Evolutionary conservation across 257 asterid species (phyloP), one percentile per base, ranked within the genome.

Genomic region (Fraxinus cuspidata): DNA sequence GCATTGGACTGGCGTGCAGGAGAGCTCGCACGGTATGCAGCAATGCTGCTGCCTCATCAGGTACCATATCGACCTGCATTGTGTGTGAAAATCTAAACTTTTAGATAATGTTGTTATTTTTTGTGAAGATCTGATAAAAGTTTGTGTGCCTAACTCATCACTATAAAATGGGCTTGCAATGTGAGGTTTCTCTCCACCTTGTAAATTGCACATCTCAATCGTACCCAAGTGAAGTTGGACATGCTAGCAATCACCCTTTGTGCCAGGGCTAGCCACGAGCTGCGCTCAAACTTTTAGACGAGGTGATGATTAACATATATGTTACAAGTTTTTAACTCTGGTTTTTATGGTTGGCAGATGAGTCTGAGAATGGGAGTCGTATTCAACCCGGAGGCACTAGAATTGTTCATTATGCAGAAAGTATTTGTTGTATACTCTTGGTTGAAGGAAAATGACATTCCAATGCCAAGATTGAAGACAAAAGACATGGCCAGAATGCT

Each of bases 21-120:
- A 65, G 97, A 94, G 81, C 97, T 94, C 86, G 97, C 96, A 58
- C 97, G 97, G 38, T 92, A 90, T 70, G 91, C 98, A 65, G 96
- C 96, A 10, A 94, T 94, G 98, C 82, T 92, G 21, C 93, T 94
- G 78, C 98, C 97, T 81, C 98, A 94, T 83, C 97, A 94, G 94
- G 96, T 89, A 88, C 4, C 12, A 3, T 13, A 47, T 47, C n/a
- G 1, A 44, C 19, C n/a, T 44, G 53, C 53, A 3, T 47, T 47
- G n/a, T 0, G n/a, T 19, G 7, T 0, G n/a, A 47, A 19, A 47
- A 15, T 13, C 23, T 18, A 7, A 76, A 19, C 25, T 65, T 75
- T 27, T 9, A 37, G 35, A 25, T 25, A 28, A 51, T 6, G 19
- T 47, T 3, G 1, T 47, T 15, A 47, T 15, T 47, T 15, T 0